Evolutionary conservation across 108 stramenopile species (phyloP).

Genomic region (Fragilaria crotonensis): DNA sequence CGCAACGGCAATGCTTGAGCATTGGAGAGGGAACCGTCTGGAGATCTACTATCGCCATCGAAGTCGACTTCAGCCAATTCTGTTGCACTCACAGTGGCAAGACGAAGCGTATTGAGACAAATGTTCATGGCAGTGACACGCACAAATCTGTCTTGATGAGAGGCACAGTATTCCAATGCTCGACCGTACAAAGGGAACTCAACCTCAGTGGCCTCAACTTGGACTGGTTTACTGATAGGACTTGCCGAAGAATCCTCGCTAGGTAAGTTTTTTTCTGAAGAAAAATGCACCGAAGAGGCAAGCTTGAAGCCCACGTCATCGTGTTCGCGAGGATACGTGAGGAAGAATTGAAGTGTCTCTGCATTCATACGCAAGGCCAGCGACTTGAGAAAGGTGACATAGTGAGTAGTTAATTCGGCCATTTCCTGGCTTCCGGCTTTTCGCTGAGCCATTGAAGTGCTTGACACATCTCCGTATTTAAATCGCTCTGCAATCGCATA

Average conservation of each 20-base stretch:
- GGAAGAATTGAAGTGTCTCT: conserved; percentile 82
- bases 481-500: conserved; percentile 51
- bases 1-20: conserved; percentile 58
- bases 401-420: conserved; percentile 71
- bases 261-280: background rate
- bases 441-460: conserved; percentile 11
- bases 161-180: conserved; percentile 76
- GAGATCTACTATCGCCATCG: conserved; percentile 21
- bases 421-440: conserved; percentile 50
- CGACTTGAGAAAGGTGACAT: conserved; percentile 79
- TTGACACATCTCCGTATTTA: conserved; percentile 13
- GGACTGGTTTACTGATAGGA: conserved; percentile 20
- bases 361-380: conserved; percentile 81
- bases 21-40: conserved; percentile 58
- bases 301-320: background rate
- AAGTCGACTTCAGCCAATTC: conserved; percentile 1
- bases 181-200: conserved; percentile 81
- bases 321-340: conserved; percentile 45
- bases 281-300: conserved; percentile 3
- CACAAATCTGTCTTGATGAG: conserved; percentile 79
- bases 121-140: conserved; percentile 85
- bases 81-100: conserved; percentile 35
- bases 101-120: conserved; percentile 78
- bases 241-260: conserved; percentile 15
- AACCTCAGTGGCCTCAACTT: conserved; percentile 23